phyloP scores from a whole-genome alignment of 768 basidiomycete genomes.

The Rhodotorula graminis region DNA sequence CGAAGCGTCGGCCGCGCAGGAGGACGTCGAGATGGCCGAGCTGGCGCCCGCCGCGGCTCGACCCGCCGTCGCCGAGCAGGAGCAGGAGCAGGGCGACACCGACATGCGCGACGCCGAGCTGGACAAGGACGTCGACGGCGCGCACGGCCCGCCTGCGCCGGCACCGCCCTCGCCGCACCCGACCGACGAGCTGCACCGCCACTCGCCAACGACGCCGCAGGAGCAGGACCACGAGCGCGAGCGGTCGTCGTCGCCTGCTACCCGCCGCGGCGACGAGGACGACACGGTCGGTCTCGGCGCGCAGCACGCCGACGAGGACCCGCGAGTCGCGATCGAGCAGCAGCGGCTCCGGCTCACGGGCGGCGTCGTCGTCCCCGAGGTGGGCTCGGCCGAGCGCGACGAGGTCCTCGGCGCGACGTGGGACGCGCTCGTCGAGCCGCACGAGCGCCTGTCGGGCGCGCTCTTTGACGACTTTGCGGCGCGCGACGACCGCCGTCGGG shows the following conservation, averaged over 20 bases:
- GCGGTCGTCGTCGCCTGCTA: background rate
- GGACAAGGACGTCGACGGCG: background rate
- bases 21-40: background rate
- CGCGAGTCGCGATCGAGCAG: background rate
- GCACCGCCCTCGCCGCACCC: background rate
- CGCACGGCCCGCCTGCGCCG: background rate
- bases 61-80: background rate
- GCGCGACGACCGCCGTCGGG: slow-evolving; percentile 35
- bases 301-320: background rate
- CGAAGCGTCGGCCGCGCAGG: too few species aligned
- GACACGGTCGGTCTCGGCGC: too few species aligned
- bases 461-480: slow-evolving; percentile 20
- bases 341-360: background rate
- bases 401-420: slow-evolving; percentile 9
- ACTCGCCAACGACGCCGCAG: slow-evolving; percentile 5
- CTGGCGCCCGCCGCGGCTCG: too few species aligned
- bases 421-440: slow-evolving; percentile 11
- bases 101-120: background rate
- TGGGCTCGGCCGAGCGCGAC: background rate
- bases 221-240: background rate
- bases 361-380: background rate
- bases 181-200: background rate
- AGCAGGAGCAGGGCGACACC: background rate
- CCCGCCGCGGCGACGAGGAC: background rate
- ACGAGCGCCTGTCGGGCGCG: slow-evolving; percentile 17